Base-by-base conservation (phyloP, 83 land plant species). In the Isoetes engelmannii region DNA sequence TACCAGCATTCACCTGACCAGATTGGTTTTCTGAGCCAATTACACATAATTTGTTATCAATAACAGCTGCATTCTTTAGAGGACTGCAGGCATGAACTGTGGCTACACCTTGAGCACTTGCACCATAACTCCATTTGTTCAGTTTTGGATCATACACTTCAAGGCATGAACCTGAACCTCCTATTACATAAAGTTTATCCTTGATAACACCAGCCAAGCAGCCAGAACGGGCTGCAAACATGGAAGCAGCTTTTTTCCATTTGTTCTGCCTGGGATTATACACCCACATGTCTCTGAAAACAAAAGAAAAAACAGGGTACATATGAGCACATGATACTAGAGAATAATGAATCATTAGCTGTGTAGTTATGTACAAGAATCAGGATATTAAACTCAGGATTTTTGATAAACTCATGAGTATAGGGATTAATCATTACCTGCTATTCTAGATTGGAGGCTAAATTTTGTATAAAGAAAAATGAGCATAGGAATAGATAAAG, bases 201-300 rank as follows among this genome's bases (percentile, higher is more conserved):
- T 65, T 45, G 42, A 71, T 76, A 5, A 62, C 74, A 53, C 75
- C 79, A 8, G 69, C 69, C 5, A 76, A 56, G 75, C 79, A 71
- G 18, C 66, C 68, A 64, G 71, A 76, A n/a, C 75, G 65, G 18
- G 75, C 69, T 37, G 69, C 71, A 41, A 57, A 48, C 79, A 76
- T 63, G 5, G 75, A 58, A 44, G 77, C 76, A 18, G 55, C 69
- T 44, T 45, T 61, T 53, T 37, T 71, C 79, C 79, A 76, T 41
- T 44, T 43, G 68, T 76, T 76, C 58, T 55, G 43, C 57, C 66
- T 43, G 37, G 75, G 79, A 48, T 71, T 65, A 46, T 76, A 71
- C 15, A 71, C 53, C 79, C 79, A 76, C 49, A 76, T 67, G 57
- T 76, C 79, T 61, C 79, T 76, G 68, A 1, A 7, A n/a, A 44